Evolutionary conservation across 2,329 filamentous ascomycete genomes (phyloP), one percentile per base, ranked within the genome.

Genomic region (Penicillium sp.): DNA sequence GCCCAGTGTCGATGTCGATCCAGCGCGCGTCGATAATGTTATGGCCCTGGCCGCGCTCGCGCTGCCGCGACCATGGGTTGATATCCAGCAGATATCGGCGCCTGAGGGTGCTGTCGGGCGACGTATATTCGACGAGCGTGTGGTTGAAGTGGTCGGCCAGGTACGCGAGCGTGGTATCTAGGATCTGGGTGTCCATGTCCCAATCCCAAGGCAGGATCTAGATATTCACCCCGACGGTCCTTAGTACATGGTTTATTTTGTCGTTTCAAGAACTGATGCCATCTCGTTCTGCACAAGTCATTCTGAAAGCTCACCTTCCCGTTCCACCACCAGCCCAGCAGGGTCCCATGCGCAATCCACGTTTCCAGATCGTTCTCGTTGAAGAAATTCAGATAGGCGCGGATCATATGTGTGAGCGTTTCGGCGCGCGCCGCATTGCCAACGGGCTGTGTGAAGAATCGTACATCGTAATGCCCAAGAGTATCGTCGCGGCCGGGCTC

Each of bases 311-410:
- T n/a, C 62, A 77, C 75, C 66, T 73, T 72, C 40, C 73, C 73
- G 60, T 88, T 91, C 87, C 87, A 94, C 85, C 86, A 93, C 87
- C 87, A 94, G 9, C 87, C 87, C 15, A 94, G 71, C 34, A 93
- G 69, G 4, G 87, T 89, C 33, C 87, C 87, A 63, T 94, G 87
- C 26, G 87, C 87, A 43, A 94, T 80, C 87, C 87, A 93, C 0
- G 87, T 91, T 66, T 91, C 86, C 47, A 88, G 67, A 5, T 79
- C 78, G 38, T 83, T 72, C 13, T 77, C 71, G 30, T 73, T 70
- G 63, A 86, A 84, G 40, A 79, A 81, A 31, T 74, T 73, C 30
- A 93, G 75, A 67, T 93, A 93, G 36, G 85, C 82, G 47, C 81
- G 79, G 50, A 89, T 78, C 51, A 93, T 79, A 61, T 86, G 76